Percentiles rank a stretch among this genome's conserved stretches.
Conservation (phyloP, 2,329 filamentous ascomycete species). For the Phaeoacremonium minimum region DNA sequence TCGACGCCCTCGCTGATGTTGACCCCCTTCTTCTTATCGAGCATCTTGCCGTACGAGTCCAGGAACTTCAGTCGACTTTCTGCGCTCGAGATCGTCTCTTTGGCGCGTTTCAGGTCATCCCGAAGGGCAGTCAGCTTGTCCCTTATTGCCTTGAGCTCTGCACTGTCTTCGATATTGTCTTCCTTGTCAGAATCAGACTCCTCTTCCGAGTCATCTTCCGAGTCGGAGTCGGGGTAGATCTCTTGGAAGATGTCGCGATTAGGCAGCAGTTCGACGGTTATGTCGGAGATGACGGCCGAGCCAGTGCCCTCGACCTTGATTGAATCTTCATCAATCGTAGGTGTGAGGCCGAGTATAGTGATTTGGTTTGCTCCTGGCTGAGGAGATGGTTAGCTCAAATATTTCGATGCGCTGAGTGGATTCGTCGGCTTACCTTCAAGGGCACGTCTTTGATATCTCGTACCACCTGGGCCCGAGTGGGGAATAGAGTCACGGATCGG, state of each 20-base stretch:
- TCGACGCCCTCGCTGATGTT: constrained; percentile 31
- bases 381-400: constrained; percentile 1
- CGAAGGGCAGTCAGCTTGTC: constrained; percentile 22
- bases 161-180: constrained; percentile 13
- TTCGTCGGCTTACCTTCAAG: constrained; percentile 31
- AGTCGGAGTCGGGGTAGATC: constrained; percentile 42
- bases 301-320: constrained; percentile 58
- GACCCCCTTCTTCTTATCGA: constrained; percentile 26
- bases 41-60: constrained; percentile 29
- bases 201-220: constrained; percentile 23
- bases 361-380: constrained; percentile 54
- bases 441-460: constrained; percentile 53
- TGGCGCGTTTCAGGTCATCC: constrained; percentile 20
- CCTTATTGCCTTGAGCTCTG: constrained; percentile 22
- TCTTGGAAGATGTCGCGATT: constrained; percentile 52
- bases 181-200: constrained; percentile 18
- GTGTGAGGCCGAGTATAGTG: constrained; percentile 48
- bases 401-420: neutral
- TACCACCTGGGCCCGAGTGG: constrained; percentile 54
- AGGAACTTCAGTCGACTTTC: constrained; percentile 34
- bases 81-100: constrained; percentile 26
- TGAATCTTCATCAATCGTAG: constrained; percentile 48
- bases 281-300: constrained; percentile 56
- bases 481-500: constrained; percentile 60
- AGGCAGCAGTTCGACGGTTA: constrained; percentile 53